Percentiles rank a stretch among this genome's conserved stretches.
Conservation (phyloP, 2,329 filamentous ascomycete genomes). For the Pseudopithomyces maydicus region DNA sequence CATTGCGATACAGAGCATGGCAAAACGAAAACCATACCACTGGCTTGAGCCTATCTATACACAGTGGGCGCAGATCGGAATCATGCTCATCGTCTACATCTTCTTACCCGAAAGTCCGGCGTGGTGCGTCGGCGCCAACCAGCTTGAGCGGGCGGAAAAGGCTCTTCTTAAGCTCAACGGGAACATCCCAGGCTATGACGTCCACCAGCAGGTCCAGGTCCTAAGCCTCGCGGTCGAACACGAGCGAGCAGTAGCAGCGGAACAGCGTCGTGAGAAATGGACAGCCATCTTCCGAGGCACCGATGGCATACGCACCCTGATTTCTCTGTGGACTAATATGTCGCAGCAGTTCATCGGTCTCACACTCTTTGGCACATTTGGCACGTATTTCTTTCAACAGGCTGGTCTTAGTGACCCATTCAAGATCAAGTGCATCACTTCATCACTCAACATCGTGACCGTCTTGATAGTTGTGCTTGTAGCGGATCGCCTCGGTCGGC, state of each 20-base stretch:
- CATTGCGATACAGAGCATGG: not conserved
- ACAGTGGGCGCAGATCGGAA: not conserved
- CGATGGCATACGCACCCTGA: constrained; percentile 45
- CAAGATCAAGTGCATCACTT: constrained; percentile 8
- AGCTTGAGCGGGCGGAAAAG: not conserved
- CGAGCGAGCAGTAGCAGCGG: not conserved
- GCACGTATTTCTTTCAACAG: constrained; percentile 44
- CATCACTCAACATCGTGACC: constrained; percentile 2
- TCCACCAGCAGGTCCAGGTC: not conserved
- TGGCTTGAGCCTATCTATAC: not conserved
- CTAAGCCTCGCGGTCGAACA: not conserved
- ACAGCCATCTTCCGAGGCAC: constrained; percentile 38
- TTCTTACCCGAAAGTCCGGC: not conserved
- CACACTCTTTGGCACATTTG: constrained; percentile 47
- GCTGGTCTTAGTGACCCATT: constrained; percentile 13
- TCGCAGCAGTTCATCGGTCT: constrained; percentile 49
- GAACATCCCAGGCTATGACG: not conserved
- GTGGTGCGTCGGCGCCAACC: not conserved
- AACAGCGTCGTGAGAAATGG: not conserved
- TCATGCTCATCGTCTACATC: not conserved
- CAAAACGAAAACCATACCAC: not conserved
- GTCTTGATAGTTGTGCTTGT: constrained; percentile 3
- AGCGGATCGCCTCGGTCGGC: constrained; percentile 5
- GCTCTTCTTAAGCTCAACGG: not conserved
- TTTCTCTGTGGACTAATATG: constrained; percentile 48